Conservation (phyloP, 1,284 basidiomycete genomes). For the Sporisorium graminicola region DNA sequence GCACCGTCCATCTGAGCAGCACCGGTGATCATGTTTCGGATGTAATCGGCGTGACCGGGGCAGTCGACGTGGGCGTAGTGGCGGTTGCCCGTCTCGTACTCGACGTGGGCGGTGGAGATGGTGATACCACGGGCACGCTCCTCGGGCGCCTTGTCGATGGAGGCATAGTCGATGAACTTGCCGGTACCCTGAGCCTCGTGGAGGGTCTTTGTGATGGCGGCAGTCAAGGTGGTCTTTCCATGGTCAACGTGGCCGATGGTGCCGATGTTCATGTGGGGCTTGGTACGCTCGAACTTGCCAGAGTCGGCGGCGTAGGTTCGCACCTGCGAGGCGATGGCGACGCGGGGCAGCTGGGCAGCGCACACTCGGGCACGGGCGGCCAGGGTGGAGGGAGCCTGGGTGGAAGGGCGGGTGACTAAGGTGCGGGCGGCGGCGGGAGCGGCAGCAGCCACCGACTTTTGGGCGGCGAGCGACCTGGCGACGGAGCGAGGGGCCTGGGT, state of each 20-base stretch:
- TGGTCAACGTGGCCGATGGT: conserved; percentile 72
- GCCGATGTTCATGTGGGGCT: conserved; percentile 87
- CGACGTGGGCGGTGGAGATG: conserved; percentile 88
- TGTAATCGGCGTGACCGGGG: conserved; percentile 75
- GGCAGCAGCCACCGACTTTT: conserved; percentile 38
- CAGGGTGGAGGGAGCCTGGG: conserved; percentile 37
- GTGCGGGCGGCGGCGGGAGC: conserved; percentile 39
- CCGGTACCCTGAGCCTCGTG: conserved; percentile 81
- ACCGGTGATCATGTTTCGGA: conserved; percentile 97
- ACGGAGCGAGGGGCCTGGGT: conserved; percentile 51
- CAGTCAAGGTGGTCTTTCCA: conserved; percentile 89
- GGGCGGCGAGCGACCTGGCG: conserved; percentile 39
- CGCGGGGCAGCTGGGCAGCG: conserved; percentile 40
- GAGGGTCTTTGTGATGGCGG: conserved; percentile 97
- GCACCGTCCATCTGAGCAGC: conserved; percentile 93
- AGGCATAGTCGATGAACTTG: conserved; percentile 95
- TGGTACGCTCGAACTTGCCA: conserved; percentile 81
- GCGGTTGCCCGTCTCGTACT: conserved; percentile 89
- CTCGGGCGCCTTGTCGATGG: conserved; percentile 99
- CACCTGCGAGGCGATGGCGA: conserved; percentile 50
- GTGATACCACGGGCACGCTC: conserved; percentile 99
- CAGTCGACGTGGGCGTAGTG: conserved; percentile 99
- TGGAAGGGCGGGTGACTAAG: conserved; percentile 35
- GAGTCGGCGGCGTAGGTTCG: conserved; percentile 76
- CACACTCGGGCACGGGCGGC: conserved; percentile 41